phyloP scores from a whole-genome alignment of 2,329 filamentous ascomycete species.

The Atkinsonella hypoxylon region DNA sequence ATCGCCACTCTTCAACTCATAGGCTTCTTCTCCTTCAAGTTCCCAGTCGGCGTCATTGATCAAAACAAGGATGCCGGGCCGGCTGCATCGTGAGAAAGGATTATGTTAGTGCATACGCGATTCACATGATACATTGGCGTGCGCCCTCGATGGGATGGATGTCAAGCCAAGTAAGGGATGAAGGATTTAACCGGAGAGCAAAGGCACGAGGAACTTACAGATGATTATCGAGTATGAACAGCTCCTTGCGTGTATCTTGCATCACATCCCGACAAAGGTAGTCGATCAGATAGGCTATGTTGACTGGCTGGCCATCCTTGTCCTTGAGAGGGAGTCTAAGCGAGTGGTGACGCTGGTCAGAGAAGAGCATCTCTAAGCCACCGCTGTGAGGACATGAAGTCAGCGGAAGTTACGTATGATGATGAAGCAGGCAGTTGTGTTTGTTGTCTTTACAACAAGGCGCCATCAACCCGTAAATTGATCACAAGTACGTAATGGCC shows the following conservation, averaged over 20 bases:
- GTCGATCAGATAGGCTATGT: slow-evolving; percentile 63
- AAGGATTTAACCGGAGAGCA: slow-evolving; percentile 5
- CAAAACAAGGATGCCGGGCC: slow-evolving; percentile 87
- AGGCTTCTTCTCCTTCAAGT: slow-evolving; percentile 85
- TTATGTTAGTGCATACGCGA: slow-evolving; percentile 11
- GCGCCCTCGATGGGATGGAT: neutral
- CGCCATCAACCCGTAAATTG: neutral
- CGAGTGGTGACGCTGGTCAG: slow-evolving; percentile 62
- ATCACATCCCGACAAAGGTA: slow-evolving; percentile 73
- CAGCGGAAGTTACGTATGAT: neutral
- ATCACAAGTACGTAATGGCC: neutral
- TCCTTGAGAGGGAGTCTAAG: slow-evolving; percentile 55
- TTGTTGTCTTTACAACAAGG: neutral
- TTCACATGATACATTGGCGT: no score
- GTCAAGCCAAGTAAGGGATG: neutral
- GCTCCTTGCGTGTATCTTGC: slow-evolving; percentile 72
- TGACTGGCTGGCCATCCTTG: slow-evolving; percentile 47
- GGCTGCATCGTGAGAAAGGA: slow-evolving; percentile 37
- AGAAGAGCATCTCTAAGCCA: slow-evolving; percentile 89
- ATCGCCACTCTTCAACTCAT: slow-evolving; percentile 70
- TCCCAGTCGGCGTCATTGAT: slow-evolving; percentile 99
- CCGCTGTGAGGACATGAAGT: slow-evolving; percentile 42
- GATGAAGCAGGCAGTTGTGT: neutral
- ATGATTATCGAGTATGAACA: slow-evolving; percentile 78
- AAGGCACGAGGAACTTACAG: slow-evolving; percentile 52